Evolutionary conservation across 163 green algal species (phyloP).

Genomic region (Volvox carteri): DNA sequence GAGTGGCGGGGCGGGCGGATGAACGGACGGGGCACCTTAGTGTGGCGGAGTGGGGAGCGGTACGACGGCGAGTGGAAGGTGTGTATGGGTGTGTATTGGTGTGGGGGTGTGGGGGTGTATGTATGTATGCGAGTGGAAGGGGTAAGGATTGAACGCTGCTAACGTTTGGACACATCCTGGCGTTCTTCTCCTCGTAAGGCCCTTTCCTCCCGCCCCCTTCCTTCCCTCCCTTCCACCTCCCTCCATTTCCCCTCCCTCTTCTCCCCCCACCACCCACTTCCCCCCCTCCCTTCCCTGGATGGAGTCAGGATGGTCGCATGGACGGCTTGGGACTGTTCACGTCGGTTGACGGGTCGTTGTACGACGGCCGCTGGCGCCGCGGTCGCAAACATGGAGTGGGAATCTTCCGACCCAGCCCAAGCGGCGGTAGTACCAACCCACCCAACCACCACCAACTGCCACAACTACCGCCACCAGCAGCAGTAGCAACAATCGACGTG

Average conservation of each 20-base stretch:
- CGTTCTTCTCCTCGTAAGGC: too few species aligned
- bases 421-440: background rate
- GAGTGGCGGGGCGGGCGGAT: slow-evolving; percentile 92
- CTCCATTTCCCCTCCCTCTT: background rate
- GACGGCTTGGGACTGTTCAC: slow-evolving; percentile 91
- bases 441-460: background rate
- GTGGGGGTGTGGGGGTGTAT: background rate
- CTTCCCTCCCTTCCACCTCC: background rate
- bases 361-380: slow-evolving; percentile 86
- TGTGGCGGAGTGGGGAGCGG: slow-evolving; percentile 89
- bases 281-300: background rate
- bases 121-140: background rate
- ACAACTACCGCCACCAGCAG: background rate
- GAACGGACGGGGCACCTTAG: slow-evolving; percentile 92
- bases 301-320: slow-evolving; percentile 79
- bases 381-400: slow-evolving; percentile 91
- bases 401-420: slow-evolving; percentile 63
- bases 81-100: background rate
- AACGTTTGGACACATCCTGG: too few species aligned
- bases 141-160: too few species aligned
- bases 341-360: slow-evolving; percentile 84
- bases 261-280: background rate
- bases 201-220: background rate
- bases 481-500: too few species aligned
- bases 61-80: slow-evolving; percentile 96